These are phyloP conservation scores for Paracoccidioides lutzii DNA, from an alignment of 2,329 filamentous ascomycete species.

Conservation along the genomic window DNA sequence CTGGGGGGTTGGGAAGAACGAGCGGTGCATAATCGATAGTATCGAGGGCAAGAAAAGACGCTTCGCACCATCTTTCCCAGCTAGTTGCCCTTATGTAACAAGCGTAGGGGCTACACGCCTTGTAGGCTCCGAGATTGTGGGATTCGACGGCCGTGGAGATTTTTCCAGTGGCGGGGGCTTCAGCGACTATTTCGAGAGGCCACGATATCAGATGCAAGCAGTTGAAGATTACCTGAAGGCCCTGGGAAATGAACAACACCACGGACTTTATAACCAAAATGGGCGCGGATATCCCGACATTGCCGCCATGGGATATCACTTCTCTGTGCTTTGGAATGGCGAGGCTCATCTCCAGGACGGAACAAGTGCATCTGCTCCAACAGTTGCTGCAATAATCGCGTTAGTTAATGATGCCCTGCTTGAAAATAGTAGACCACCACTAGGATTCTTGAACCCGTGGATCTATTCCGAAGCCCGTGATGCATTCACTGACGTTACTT, in stretches of 20 bases:
- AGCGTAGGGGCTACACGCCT: conserved; percentile 46
- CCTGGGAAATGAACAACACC: conserved; percentile 28
- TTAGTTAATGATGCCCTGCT: conserved; percentile 53
- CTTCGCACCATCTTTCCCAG: conserved; percentile 44
- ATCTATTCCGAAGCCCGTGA: conserved; percentile 38
- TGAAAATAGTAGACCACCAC: conserved; percentile 36
- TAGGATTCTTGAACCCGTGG: conserved; percentile 52
- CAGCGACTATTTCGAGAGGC: conserved; percentile 36
- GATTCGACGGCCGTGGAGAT: conserved; percentile 29
- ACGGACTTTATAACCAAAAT: conserved; percentile 35
- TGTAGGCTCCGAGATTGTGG: conserved; percentile 38
- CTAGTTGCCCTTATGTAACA: conserved; percentile 50
- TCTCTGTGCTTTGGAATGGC: conserved; percentile 28
- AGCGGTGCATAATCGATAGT: conserved; percentile 28
- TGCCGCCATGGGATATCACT: conserved; percentile 40
- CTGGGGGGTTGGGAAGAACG: conserved; percentile 45
- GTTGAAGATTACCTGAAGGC: conserved; percentile 33
- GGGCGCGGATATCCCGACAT: conserved; percentile 52
- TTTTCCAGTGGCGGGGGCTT: conserved; percentile 42
- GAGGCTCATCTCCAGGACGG: conserved; percentile 21
- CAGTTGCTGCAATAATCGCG: conserved; percentile 49
- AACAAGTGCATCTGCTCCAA: conserved; percentile 44
- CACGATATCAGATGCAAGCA: conserved; percentile 34
- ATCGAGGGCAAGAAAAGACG: conserved; percentile 36
- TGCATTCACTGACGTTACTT: conserved; percentile 37